Base-by-base conservation (phyloP, 768 basidiomycete genomes). In the Gloeostereum incarnatum region DNA sequence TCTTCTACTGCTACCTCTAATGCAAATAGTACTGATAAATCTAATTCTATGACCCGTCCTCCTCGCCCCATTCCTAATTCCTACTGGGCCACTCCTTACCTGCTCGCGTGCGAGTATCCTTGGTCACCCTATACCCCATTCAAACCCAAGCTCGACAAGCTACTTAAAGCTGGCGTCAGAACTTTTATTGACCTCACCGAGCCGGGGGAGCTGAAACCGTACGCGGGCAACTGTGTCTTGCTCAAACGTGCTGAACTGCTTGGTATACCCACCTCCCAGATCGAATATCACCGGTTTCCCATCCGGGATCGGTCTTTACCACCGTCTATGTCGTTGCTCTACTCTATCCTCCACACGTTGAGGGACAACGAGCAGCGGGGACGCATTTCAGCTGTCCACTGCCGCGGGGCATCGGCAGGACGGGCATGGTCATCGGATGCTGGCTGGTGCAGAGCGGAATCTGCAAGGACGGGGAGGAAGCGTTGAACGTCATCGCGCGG, bases 181-280 rank as follows among this genome's bases (percentile, higher is more conserved):
- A 85, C 84, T 4, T 87, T 87, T 57, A 78, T 87, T 54, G 85
- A 88, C 61, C 73, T 88, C 50, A 88, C 84, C n/a, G 84, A 88
- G 49, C 62, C 62, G n/a, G 78, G 79, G 30, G 84, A 88, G 57
- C 73, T 88, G 32, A 63, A 68, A 16, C 75, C 83, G 0, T 88
- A 87, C 55, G 62, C 63, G n/a, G n/a, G n/a, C 13, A 62, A 68
- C 21, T 50, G 65, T 8, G 65, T 66, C 51, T 73, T 88, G 45
- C 56, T 62, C 34, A 49, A 57, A 29, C 74, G 79, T 38, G 76
- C 78, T 4, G 50, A 52, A 6, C 58, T 70, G 6, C 69, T 83
- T 17, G 68, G 66, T 38, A 76, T 86, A 26, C 35, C 44, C 38
- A 55, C 62, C 16, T 36, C 52, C 27, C 59, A 68, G 6, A 67